These are phyloP conservation scores for Meyerozyma athensensis DNA, from an alignment of 1,139 yeast species.

Conservation along the genomic window DNA sequence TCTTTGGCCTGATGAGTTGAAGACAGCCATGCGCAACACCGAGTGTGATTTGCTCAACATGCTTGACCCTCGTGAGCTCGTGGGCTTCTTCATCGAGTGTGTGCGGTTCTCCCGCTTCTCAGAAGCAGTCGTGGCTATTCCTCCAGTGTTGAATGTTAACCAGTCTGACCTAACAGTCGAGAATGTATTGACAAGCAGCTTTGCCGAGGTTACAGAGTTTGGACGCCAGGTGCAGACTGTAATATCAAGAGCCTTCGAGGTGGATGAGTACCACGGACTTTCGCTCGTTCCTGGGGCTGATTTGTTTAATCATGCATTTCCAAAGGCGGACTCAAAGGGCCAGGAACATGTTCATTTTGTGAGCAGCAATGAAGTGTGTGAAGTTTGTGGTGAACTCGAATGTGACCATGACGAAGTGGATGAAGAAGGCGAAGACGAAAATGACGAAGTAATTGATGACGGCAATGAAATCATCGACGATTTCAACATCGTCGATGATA, in stretches of 20 bases:
- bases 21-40: constrained; percentile 52
- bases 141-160: constrained; percentile 28
- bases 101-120: constrained; percentile 42
- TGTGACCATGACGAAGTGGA: constrained; percentile 42
- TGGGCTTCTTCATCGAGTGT: constrained; percentile 49
- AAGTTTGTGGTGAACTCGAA: constrained; percentile 61
- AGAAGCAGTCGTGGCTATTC: constrained; percentile 28
- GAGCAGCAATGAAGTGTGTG: constrained; percentile 67
- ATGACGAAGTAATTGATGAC: constrained; percentile 13
- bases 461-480: constrained; percentile 7
- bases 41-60: constrained; percentile 65
- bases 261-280: constrained; percentile 69
- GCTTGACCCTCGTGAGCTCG: constrained; percentile 53
- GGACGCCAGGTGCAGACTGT: constrained; percentile 54
- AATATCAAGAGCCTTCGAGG: constrained; percentile 74
- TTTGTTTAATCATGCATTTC: constrained; percentile 69
- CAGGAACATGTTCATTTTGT: constrained; percentile 72
- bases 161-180: constrained; percentile 2
- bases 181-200: constrained; percentile 7
- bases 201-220: constrained; percentile 32
- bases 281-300: constrained; percentile 91
- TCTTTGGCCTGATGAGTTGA: constrained; percentile 56
- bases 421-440: constrained; percentile 7
- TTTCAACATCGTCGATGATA: constrained; percentile 4
- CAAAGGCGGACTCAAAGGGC: constrained; percentile 19